These are phyloP conservation scores for Phyllostachys edulis DNA, from an alignment of 176 grass and related monocot species.

Conservation along the genomic window DNA sequence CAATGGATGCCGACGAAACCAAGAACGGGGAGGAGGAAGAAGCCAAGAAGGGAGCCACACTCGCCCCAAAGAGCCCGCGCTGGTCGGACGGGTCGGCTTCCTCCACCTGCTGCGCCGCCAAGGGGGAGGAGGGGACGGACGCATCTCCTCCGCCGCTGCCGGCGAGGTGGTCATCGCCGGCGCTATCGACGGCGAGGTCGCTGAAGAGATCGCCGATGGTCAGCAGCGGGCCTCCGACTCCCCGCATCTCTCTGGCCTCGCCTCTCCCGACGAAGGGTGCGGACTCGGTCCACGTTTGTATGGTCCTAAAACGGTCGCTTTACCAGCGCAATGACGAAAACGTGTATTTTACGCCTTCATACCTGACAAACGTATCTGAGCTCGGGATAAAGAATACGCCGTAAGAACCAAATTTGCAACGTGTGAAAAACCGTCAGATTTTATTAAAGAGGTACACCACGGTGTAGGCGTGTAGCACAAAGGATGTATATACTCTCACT, in stretches of 20 bases:
- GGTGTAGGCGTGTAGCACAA: neutral
- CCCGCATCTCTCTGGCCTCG: constrained; percentile 43
- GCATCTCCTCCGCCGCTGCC: neutral
- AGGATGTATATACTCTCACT: no score
- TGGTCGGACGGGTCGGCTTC: constrained; percentile 51
- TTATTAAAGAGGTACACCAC: neutral
- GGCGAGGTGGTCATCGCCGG: neutral
- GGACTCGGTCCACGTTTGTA: neutral
- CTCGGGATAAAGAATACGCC: neutral
- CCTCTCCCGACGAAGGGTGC: neutral
- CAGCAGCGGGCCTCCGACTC: constrained; percentile 83
- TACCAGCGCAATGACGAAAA: neutral
- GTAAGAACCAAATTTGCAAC: neutral
- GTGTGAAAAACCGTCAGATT: neutral
- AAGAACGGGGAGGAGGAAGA: neutral
- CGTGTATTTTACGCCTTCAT: accelerated
- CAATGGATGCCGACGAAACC: neutral
- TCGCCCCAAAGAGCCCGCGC: constrained; percentile 57
- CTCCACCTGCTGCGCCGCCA: neutral
- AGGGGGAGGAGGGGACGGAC: constrained; percentile 23
- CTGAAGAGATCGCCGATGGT: constrained; percentile 72
- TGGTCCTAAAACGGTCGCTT: neutral
- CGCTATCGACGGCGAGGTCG: constrained; percentile 69
- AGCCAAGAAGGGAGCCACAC: neutral
- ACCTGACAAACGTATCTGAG: neutral